Evolutionary conservation across 1,139 yeast genomes (phyloP).

Genomic region (Pichia sp.): DNA sequence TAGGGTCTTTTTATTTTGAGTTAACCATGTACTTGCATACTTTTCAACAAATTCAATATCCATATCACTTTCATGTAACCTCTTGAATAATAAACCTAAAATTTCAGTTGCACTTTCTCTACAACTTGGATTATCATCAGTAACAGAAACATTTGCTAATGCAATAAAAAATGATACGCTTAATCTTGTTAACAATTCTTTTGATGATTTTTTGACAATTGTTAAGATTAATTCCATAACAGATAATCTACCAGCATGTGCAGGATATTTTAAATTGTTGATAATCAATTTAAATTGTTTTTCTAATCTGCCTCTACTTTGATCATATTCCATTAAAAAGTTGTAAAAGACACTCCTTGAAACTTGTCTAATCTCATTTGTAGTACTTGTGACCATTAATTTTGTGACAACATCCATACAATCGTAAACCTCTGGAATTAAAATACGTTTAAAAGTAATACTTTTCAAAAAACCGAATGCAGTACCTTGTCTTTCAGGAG

Average conservation of each 20-base stretch:
- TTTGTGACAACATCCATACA: conserved; percentile 75
- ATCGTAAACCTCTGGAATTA: conserved; percentile 87
- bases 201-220: conserved; percentile 60
- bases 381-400: conserved; percentile 86
- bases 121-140: conserved; percentile 76
- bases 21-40: conserved; percentile 64
- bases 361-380: conserved; percentile 76
- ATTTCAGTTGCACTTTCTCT: conserved; percentile 77
- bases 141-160: conserved; percentile 66
- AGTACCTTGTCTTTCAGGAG: conserved; percentile 81
- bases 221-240: conserved; percentile 81
- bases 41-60: conserved; percentile 46
- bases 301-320: conserved; percentile 78
- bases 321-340: conserved; percentile 91
- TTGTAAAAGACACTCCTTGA: conserved; percentile 80
- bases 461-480: conserved; percentile 82
- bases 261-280: conserved; percentile 78
- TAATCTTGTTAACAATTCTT: conserved; percentile 53
- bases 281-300: conserved; percentile 78
- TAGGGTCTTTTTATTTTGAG: conserved; percentile 44
- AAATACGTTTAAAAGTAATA: conserved; percentile 61
- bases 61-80: conserved; percentile 32
- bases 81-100: conserved; percentile 49
- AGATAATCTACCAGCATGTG: conserved; percentile 82
- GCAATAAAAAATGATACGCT: conserved; percentile 78